These are phyloP conservation scores for Saturnispora silvae DNA, from an alignment of 805 yeast species.

Conservation along the genomic window DNA sequence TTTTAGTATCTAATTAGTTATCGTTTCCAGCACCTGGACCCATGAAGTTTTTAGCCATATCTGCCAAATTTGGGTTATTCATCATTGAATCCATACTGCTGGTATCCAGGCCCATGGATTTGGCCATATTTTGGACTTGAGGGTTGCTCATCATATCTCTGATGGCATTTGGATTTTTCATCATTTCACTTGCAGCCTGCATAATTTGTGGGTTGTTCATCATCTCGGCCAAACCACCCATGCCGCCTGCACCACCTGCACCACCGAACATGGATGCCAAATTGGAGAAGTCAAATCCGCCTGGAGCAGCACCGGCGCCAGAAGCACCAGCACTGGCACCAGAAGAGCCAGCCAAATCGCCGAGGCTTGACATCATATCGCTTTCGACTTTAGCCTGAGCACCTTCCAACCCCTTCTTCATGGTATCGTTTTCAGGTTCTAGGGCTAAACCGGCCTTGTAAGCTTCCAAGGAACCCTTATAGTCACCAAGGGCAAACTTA, in stretches of 20 bases:
- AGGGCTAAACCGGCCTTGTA: slow-evolving; percentile 90
- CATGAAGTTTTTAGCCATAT: slow-evolving; percentile 63
- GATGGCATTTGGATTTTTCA: slow-evolving; percentile 78
- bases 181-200: slow-evolving; percentile 81
- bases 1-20: no score
- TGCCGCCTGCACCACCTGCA: slow-evolving; percentile 58
- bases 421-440: slow-evolving; percentile 70
- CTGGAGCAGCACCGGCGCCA: slow-evolving; percentile 21
- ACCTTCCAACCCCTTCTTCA: slow-evolving; percentile 88
- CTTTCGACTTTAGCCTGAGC: slow-evolving; percentile 83
- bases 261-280: slow-evolving; percentile 37
- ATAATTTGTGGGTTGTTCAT: slow-evolving; percentile 76
- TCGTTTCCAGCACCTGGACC: no score
- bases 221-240: slow-evolving; percentile 62
- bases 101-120: slow-evolving; percentile 58
- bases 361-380: slow-evolving; percentile 40
- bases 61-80: slow-evolving; percentile 71
- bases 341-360: slow-evolving; percentile 17
- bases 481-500: slow-evolving; percentile 86
- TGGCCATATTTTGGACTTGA: slow-evolving; percentile 82
- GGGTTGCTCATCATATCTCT: slow-evolving; percentile 76
- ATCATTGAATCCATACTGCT: slow-evolving; percentile 52
- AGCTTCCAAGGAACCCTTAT: slow-evolving; percentile 82
- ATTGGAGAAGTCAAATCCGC: slow-evolving; percentile 61
- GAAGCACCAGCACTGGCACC: slow-evolving; percentile 21